Evolutionary conservation across 2,329 filamentous ascomycete genomes (phyloP), one percentile per base, ranked within the genome.

Genomic region (Drechslerella dactyloides): DNA sequence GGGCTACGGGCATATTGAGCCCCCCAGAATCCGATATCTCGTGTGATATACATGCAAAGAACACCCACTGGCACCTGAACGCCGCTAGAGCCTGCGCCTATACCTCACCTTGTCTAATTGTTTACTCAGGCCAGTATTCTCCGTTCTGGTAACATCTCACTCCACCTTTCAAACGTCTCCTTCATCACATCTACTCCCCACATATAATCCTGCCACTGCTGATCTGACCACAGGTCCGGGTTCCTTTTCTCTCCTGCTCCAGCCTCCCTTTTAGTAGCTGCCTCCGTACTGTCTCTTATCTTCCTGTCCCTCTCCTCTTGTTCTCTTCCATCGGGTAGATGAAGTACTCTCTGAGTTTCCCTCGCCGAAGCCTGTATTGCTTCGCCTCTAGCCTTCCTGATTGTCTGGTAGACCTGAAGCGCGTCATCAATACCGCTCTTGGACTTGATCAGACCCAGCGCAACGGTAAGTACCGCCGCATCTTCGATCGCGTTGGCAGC

Each of bases 401-500:
- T 78, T 40, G 81, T 78, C 79, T 87, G 84, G 76, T 86, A 87
- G 2, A 84, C 82, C 73, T 81, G 81, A 56, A 87, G n/a, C 4
- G 68, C 68, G 13, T 72, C 56, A 6, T 56, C 51, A 2, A 72
- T 52, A 27, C 33, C 52, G 10, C 55, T 56, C 3, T 46, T 15
- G 0, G 55, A 40, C 8, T 46, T 21, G 3, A 60, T 55, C 11
- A 68, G 37, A 4, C 50, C 23, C 23, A 72, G 17, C 0, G 44
- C 56, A 1, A 72, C 46, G 1, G 60, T 85, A 17, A 89, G 78
- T 1, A 86, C 84, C 2, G 84, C 86, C 1, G 84, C 87, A 75
- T 90, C 87, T 77, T 90, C 87, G 54, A 88, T 86, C 7, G 87
- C 86, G 81, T 88, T 87, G 7, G 87, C 86, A 10, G 87, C 87